phyloP scores from a whole-genome alignment of 768 basidiomycete species.

The Paxillus involutus region DNA sequence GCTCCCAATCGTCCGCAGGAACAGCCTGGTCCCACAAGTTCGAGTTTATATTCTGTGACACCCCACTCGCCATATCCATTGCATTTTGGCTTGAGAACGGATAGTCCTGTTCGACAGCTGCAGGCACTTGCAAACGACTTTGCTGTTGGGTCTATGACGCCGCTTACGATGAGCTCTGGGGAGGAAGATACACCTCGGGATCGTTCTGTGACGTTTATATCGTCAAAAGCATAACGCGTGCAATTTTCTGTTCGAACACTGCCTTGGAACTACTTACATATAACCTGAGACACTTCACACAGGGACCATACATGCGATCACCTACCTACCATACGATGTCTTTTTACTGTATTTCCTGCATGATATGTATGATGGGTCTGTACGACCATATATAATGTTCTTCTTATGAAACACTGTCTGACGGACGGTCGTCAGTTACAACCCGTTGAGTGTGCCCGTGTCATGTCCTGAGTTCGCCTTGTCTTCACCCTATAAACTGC shows the following conservation, averaged over 20 bases:
- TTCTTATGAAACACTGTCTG: too few species aligned
- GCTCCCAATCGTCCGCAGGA: background rate
- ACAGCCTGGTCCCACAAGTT: background rate
- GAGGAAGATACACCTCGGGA: slow-evolving; percentile 4
- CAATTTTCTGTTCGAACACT: too few species aligned
- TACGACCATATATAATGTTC: too few species aligned
- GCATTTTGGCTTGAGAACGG: background rate
- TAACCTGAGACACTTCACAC: background rate
- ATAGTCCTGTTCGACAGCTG: background rate
- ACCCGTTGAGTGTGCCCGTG: too few species aligned
- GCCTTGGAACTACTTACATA: background rate
- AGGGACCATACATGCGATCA: background rate
- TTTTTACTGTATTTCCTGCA: too few species aligned
- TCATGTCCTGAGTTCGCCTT: too few species aligned
- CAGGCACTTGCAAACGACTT: background rate
- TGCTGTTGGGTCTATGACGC: slow-evolving; percentile 2
- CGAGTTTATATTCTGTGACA: background rate
- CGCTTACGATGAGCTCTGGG: slow-evolving; percentile 1
- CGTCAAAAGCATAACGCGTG: background rate
- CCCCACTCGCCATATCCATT: background rate
- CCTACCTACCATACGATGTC: background rate
- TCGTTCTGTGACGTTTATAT: slow-evolving; percentile 4
- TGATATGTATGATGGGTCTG: too few species aligned
- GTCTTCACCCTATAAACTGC: too few species aligned
- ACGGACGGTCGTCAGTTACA: too few species aligned